Evolutionary conservation across 441 rosid species (phyloP), one percentile per base, ranked within the genome.

Genomic region (Melianthus villosus): DNA sequence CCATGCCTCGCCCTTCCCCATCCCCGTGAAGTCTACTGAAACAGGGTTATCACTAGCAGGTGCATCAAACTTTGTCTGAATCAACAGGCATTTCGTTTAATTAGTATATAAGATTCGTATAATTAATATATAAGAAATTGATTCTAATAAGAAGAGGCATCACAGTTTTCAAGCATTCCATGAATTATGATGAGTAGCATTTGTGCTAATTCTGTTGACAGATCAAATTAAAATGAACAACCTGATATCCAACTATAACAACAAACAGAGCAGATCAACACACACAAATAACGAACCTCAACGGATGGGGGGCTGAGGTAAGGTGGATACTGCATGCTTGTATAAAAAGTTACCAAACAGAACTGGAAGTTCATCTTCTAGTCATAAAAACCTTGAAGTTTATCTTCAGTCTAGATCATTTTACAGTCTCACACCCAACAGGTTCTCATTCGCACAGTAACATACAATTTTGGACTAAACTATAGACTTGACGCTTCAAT

Each of bases 1-100:
- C 98, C 98, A 89, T 7, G 94, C 98, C 58, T 74, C 78, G 5
- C 98, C 98, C 60, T 89, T 89, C 12, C 89, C 85, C 85, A 80
- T 63, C 22, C 94, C 94, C 0, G 74, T 68, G 63, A 84, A 81
- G 68, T 89, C 93, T 36, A 89, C 36, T 6, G 95, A 94, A 22
- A 84, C 57, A 0, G 98, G 89, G 30, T 64, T 72, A 22, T 57
- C 56, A 3, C 94, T 94, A 22, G 67, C 63, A 5, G 95, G 95
- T 33, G 78, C 74, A 39, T 69, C 62, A 44, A 89, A 73, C 36
- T 56, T 71, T 6, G 80, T 84, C 97, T 89, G 67, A 27, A 40
- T 34, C 46, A 45, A 14, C 22, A 51, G 51, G 29, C 2, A 27
- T 16, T n/a, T 18, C 7, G 11, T 38, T 1, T 17, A 18, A 34